These are phyloP conservation scores for Wilcoxina mikolae DNA, from an alignment of 495 filamentous ascomycete species.

Conservation along the genomic window DNA sequence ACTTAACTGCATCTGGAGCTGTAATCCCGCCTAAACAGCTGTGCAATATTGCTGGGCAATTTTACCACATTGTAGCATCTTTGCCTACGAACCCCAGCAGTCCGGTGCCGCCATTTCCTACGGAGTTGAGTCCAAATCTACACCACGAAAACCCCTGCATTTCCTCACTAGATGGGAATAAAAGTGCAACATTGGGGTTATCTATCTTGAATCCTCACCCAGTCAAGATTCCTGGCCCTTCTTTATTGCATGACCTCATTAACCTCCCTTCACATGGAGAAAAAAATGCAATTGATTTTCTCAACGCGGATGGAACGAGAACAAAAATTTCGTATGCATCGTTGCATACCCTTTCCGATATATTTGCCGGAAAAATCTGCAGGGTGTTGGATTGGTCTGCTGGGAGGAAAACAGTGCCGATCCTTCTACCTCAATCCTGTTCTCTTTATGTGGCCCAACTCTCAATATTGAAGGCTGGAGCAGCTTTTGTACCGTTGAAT, in stretches of 20 bases:
- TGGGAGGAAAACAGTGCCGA: constrained; percentile 41
- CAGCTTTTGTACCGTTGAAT: constrained; percentile 64
- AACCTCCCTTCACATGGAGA: constrained; percentile 7
- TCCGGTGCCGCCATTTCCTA: constrained; percentile 15
- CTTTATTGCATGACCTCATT: constrained; percentile 52
- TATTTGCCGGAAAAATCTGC: neutral
- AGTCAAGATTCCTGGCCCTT: constrained; percentile 40
- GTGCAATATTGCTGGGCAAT: constrained; percentile 8
- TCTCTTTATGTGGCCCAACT: constrained; percentile 57
- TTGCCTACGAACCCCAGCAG: neutral
- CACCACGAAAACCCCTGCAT: neutral
- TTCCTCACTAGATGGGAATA: no score
- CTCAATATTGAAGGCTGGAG: constrained; percentile 60
- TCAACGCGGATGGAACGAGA: constrained; percentile 34
- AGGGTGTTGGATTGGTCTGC: neutral
- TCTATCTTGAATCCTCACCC: constrained; percentile 51
- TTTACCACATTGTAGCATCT: constrained; percentile 11
- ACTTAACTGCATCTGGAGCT: constrained; percentile 6
- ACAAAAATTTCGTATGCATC: constrained; percentile 40
- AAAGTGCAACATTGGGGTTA: constrained; percentile 19
- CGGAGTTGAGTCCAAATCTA: neutral
- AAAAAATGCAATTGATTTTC: constrained; percentile 45
- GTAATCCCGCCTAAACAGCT: constrained; percentile 12
- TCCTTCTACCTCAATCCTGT: constrained; percentile 54
- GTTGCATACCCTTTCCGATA: constrained; percentile 41